A percentile compares a stretch with the other conserved stretches of the same genome.
These are phyloP conservation scores for Leptomonas seymouri DNA, from an alignment of 208 protist species.

Conservation along the genomic window DNA sequence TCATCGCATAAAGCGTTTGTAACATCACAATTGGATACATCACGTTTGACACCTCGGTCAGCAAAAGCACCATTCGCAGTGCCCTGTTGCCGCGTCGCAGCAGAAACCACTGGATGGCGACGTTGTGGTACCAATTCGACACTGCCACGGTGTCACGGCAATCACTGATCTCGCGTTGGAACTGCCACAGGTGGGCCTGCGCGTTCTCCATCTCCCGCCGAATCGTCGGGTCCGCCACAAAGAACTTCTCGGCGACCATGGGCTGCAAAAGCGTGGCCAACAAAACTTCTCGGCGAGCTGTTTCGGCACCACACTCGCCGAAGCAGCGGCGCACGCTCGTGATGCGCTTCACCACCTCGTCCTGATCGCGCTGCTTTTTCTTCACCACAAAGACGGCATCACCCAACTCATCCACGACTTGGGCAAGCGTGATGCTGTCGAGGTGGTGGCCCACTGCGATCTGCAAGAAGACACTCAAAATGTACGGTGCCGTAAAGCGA, in stretches of 20 bases:
- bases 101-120: constrained; percentile 71
- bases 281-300: constrained; percentile 69
- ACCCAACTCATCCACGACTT: constrained; percentile 66
- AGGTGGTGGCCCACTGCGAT: constrained; percentile 83
- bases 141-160: constrained; percentile 81
- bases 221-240: constrained; percentile 53
- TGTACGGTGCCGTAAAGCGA: constrained; percentile 68
- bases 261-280: constrained; percentile 69
- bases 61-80: constrained; percentile 69
- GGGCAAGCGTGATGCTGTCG: constrained; percentile 73
- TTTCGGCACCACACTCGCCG: constrained; percentile 80
- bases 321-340: constrained; percentile 82
- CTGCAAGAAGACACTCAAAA: constrained; percentile 77
- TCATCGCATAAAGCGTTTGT: constrained; percentile 86
- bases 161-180: constrained; percentile 78
- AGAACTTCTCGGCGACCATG: constrained; percentile 55
- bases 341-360: constrained; percentile 77
- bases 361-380: constrained; percentile 41
- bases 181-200: constrained; percentile 63
- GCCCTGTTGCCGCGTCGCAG: constrained; percentile 70
- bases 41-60: constrained; percentile 82
- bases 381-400: constrained; percentile 74
- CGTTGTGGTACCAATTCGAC: constrained; percentile 90
- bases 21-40: constrained; percentile 81
- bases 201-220: constrained; percentile 65